Conservation (phyloP, 2,329 filamentous ascomycete genomes). For the Pestalotiopsis sp. region DNA sequence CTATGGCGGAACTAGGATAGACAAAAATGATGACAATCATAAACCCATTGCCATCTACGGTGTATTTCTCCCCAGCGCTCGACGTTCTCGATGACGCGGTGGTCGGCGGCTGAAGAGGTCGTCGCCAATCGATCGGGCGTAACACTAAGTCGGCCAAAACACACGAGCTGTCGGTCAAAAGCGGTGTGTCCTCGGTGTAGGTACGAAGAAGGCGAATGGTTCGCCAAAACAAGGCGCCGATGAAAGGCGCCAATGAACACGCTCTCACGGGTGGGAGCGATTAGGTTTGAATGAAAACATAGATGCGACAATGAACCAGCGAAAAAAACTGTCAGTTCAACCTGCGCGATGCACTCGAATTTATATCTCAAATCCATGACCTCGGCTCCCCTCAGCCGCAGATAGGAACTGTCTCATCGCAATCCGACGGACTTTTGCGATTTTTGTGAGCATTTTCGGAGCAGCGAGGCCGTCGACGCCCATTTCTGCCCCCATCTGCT, state of each 20-base stretch:
- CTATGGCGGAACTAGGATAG: not conserved
- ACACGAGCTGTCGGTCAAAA: not conserved
- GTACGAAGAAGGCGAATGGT: not conserved
- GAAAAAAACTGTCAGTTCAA: not conserved
- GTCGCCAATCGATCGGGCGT: not conserved
- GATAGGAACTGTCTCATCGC: not conserved
- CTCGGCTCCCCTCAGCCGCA: not conserved
- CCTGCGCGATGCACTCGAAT: not conserved
- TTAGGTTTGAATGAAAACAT: too few relatives aligned
- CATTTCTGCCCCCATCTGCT: not conserved
- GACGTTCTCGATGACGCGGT: not conserved
- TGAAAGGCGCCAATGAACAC: not conserved
- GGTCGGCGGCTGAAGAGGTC: not conserved
- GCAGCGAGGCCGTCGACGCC: not conserved
- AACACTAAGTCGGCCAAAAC: not conserved
- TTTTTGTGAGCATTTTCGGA: not conserved
- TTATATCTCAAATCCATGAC: not conserved
- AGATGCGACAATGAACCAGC: not conserved
- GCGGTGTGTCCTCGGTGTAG: not conserved
- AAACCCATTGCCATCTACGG: not conserved
- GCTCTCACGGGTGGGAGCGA: too few relatives aligned
- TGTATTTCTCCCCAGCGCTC: not conserved
- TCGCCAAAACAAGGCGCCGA: not conserved
- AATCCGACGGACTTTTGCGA: not conserved
- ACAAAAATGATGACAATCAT: not conserved